phyloP scores from a whole-genome alignment of 164 flowering plant species.

The Echeveria elegans region DNA sequence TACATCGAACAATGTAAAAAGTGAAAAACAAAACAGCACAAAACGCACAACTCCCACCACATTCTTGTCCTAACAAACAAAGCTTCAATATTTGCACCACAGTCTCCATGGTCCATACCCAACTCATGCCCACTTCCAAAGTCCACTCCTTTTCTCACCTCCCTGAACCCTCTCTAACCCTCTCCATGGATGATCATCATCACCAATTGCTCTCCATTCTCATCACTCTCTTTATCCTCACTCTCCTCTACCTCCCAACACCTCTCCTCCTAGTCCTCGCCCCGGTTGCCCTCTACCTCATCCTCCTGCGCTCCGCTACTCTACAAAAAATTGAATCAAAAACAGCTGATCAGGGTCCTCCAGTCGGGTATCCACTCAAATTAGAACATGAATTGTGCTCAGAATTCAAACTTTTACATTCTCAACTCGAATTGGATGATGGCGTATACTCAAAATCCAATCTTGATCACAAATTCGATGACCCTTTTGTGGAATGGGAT shows the following conservation, averaged over 20 bases:
- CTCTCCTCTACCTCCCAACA: not conserved
- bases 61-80: not conserved
- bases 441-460: conserved; percentile 6
- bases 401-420: conserved; percentile 12
- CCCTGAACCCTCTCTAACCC: not conserved
- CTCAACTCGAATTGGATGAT: too few relatives aligned
- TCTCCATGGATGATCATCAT: not conserved
- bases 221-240: not conserved
- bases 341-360: too few relatives aligned
- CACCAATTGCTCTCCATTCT: not conserved
- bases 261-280: not conserved
- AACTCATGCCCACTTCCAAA: not conserved
- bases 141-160: not conserved
- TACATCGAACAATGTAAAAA: not conserved
- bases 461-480: conserved; percentile 10
- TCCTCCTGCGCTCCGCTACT: not conserved
- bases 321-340: too few relatives aligned
- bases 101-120: not conserved
- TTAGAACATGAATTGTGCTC: conserved; percentile 5
- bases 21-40: not conserved
- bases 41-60: not conserved
- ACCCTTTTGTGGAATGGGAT: conserved; percentile 50
- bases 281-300: not conserved
- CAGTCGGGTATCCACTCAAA: not conserved
- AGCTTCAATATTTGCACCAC: not conserved